phyloP scores from a whole-genome alignment of 352 stramenopile genomes.

The Phytopythium ostracodes region DNA sequence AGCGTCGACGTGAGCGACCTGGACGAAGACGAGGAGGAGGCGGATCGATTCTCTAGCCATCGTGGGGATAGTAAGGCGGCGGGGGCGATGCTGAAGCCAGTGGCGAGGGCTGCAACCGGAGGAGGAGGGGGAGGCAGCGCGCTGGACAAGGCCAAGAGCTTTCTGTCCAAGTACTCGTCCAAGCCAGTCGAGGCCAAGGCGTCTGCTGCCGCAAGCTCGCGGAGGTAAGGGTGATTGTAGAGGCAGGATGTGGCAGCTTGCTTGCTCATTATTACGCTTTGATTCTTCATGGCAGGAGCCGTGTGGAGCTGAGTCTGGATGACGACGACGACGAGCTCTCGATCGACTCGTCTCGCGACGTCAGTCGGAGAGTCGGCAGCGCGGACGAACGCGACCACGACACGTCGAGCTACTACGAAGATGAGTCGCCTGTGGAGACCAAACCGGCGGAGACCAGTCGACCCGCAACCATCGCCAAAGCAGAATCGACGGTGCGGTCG shows the following conservation, averaged over 20 bases:
- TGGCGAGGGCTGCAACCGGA: not conserved
- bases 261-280: conserved; percentile 2
- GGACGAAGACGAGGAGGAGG: conserved; percentile 12
- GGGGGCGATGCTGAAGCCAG: no score
- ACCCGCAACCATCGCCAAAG: no score
- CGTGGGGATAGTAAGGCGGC: not conserved
- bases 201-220: conserved; percentile 6
- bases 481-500: not conserved
- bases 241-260: no score
- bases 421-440: conserved; percentile 1
- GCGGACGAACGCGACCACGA: conserved; percentile 11
- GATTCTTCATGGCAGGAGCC: conserved; percentile 12
- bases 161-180: conserved; percentile 69
- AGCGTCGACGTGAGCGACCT: conserved; percentile 13
- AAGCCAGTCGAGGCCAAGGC: conserved; percentile 16
- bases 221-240: not conserved
- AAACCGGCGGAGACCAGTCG: not conserved
- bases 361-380: conserved; percentile 9
- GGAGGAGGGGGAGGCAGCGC: conserved; percentile 23
- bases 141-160: conserved; percentile 67
- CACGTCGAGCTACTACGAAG: not conserved
- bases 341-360: conserved; percentile 21
- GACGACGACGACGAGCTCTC: conserved; percentile 50
- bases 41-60: not conserved
- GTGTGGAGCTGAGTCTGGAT: conserved; percentile 48